Conservation (phyloP, 1,284 basidiomycete genomes). For the Waitea zeae region DNA sequence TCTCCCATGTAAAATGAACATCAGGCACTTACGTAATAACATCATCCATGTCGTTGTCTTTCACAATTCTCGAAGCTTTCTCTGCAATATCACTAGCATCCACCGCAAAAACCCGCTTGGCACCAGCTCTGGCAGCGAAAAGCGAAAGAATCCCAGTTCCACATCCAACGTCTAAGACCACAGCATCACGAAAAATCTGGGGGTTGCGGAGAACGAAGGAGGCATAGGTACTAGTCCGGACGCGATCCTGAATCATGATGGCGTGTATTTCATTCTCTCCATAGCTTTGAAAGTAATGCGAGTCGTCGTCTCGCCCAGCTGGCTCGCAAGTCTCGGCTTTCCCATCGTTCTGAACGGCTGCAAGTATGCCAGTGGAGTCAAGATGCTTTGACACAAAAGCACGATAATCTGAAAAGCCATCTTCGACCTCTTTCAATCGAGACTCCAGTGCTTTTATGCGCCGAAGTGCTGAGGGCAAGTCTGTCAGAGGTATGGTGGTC, state of each 20-base stretch:
- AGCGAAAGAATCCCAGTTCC: constrained; percentile 89
- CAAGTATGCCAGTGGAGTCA: constrained; percentile 24
- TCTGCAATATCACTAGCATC: constrained; percentile 81
- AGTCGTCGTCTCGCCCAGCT: constrained; percentile 59
- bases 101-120: constrained; percentile 85
- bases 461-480: constrained; percentile 19
- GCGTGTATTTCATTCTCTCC: constrained; percentile 78
- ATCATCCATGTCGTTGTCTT: constrained; percentile 60
- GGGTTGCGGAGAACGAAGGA: constrained; percentile 84
- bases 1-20: background rate
- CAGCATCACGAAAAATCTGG: constrained; percentile 65
- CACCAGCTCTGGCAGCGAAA: constrained; percentile 84
- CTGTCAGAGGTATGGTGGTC: too few relatives aligned
- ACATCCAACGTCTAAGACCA: constrained; percentile 92
- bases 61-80: constrained; percentile 72
- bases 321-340: constrained; percentile 9
- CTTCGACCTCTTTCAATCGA: constrained; percentile 31
- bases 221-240: constrained; percentile 87
- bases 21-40: constrained; percentile 46
- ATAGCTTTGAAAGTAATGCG: constrained; percentile 91
- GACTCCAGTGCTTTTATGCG: constrained; percentile 34
- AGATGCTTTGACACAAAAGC: constrained; percentile 31
- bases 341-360: constrained; percentile 21
- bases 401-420: constrained; percentile 42
- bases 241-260: constrained; percentile 75